A percentile compares a stretch with the other conserved stretches of the same genome.
phyloP scores from a whole-genome alignment of 345 rosid species.

The Citrus sp. region DNA sequence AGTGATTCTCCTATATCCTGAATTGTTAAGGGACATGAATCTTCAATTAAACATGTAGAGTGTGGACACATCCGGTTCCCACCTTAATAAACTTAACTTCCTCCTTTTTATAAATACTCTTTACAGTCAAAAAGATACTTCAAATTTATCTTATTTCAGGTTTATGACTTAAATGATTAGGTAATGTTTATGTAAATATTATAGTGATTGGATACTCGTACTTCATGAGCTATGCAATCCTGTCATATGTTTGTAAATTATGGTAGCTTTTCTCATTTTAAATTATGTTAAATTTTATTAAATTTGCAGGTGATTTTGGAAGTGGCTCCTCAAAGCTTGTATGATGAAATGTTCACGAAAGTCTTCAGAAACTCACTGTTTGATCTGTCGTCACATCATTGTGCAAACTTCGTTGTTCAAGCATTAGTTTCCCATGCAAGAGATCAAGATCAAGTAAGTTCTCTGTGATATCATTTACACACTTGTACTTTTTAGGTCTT shows the following conservation, averaged over 20 bases:
- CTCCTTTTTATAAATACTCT: neutral
- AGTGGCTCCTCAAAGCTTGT: conserved; percentile 81
- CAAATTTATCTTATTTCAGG: neutral
- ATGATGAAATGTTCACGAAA: conserved; percentile 57
- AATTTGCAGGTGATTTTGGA: conserved; percentile 78
- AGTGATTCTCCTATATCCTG: neutral
- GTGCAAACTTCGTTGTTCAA: conserved; percentile 92
- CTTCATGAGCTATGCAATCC: neutral
- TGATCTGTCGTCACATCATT: conserved; percentile 74
- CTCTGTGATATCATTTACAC: neutral
- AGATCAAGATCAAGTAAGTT: conserved; percentile 62
- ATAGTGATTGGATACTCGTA: neutral
- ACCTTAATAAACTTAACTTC: neutral
- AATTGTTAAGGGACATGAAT: neutral
- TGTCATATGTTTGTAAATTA: neutral
- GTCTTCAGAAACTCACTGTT: conserved; percentile 68
- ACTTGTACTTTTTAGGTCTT: neutral
- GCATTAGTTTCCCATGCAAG: conserved; percentile 72
- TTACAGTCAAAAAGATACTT: neutral
- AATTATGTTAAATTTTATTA: neutral
- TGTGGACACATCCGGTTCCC: neutral
- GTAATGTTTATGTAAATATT: neutral
- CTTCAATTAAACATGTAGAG: neutral
- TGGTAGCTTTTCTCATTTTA: neutral
- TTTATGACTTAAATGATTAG: neutral